These are phyloP conservation scores for Neofusicoccum umdonicola DNA, from an alignment of 2,329 filamentous ascomycete species.

Conservation along the genomic window DNA sequence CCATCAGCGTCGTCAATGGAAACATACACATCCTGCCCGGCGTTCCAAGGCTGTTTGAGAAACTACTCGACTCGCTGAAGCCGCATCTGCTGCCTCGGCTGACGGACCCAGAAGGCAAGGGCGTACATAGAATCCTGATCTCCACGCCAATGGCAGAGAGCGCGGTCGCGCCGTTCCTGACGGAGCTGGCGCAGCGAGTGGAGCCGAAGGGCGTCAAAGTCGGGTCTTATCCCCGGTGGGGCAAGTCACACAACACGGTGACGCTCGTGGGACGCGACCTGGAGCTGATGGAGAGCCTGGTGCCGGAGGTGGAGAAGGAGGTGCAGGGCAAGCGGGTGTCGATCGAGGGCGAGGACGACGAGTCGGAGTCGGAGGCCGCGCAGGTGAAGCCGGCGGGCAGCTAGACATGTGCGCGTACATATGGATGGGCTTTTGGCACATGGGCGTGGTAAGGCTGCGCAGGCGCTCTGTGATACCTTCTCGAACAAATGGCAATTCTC, in stretches of 20 bases:
- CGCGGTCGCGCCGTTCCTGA: slow-evolving; percentile 77
- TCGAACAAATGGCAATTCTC: slow-evolving; percentile 10
- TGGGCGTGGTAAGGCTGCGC: slow-evolving; percentile 21
- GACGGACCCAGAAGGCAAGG: slow-evolving; percentile 76
- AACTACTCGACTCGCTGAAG: slow-evolving; percentile 73
- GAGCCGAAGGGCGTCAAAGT: slow-evolving; percentile 81
- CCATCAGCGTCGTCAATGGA: slow-evolving; percentile 81
- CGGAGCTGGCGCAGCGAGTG: slow-evolving; percentile 71
- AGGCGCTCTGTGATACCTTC: slow-evolving; percentile 12
- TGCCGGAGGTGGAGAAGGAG: slow-evolving; percentile 72
- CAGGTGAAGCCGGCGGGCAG: slow-evolving; percentile 22
- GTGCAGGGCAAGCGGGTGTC: slow-evolving; percentile 70
- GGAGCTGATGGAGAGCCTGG: slow-evolving; percentile 73
- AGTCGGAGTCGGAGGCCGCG: slow-evolving; percentile 38
- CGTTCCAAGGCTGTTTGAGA: slow-evolving; percentile 80
- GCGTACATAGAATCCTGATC: slow-evolving; percentile 74
- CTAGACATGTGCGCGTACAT: slow-evolving; percentile 19
- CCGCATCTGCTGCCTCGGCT: slow-evolving; percentile 68
- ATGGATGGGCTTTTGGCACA: slow-evolving; percentile 1
- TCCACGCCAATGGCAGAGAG: slow-evolving; percentile 88
- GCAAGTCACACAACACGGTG: slow-evolving; percentile 81
- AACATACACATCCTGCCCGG: slow-evolving; percentile 93
- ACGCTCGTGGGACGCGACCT: slow-evolving; percentile 78
- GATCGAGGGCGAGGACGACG: slow-evolving; percentile 63
- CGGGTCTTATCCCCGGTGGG: slow-evolving; percentile 92